Evolutionary conservation across 345 rosid genomes (phyloP), one percentile per base, ranked within the genome.

Genomic region (Anacardium occidentale): DNA sequence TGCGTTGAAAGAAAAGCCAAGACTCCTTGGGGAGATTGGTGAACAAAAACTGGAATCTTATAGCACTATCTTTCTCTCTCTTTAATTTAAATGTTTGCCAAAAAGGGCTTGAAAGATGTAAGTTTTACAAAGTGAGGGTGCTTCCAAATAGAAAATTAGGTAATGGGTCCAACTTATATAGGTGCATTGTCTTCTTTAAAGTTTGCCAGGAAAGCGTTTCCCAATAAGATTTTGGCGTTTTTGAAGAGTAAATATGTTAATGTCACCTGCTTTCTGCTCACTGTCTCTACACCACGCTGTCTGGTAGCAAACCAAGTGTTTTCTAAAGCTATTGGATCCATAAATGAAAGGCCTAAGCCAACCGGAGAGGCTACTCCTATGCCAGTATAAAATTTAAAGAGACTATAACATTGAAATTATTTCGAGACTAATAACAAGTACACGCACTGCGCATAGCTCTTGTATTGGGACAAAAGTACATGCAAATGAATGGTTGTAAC

Each of bases 1-100:
- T 32, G 75, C 13, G 85, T 74, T 80, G 72, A 76, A 82, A 75
- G 90, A 89, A 86, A 85, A 78, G 87, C 80, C 87, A 84, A 80
- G 82, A 58, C 75, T 83, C 76, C 54, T 65, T 71, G 90, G 78
- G 76, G 73, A 77, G 75, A 81, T 76, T 77, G 75, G 83, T 66
- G 79, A 78, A 74, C 84, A 74, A 83, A 84, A 11, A 14, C 76
- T 72, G 87, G 87, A 83, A 81, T 87, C 86, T 89, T 85, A 80
- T 78, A 78, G 80, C 74, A 54, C 76, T 60, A 66, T 48, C 65
- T 55, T 45, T 64, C 72, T 56, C 34, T 52, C 79, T 52, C 57
- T 26, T 42, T 25, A 15, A 54, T 73, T 59, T 40, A 34, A 7
- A 1, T 50, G 5, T 80, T 85, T 75, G 79, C 81, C 75, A 37